Conservation (phyloP, 306 rosid species). For the Cucurbita pepo region DNA sequence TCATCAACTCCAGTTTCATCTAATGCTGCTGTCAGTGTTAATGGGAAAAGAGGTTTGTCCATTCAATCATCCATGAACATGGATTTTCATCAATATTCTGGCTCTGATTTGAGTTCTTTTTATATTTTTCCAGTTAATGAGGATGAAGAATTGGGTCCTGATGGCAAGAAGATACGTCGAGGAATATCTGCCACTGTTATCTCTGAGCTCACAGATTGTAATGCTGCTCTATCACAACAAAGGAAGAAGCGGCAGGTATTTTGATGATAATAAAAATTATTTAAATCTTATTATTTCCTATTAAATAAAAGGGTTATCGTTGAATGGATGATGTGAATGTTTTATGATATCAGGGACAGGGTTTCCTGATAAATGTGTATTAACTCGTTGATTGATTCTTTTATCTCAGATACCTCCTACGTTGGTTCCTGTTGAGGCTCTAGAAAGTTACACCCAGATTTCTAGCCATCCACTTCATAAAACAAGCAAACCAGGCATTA, state of each 20-base stretch:
- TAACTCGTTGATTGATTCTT: background rate
- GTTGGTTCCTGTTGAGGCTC: constrained; percentile 64
- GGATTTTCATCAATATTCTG: background rate
- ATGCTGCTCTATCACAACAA: constrained; percentile 77
- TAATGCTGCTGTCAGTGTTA: constrained; percentile 46
- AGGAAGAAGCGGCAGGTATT: constrained; percentile 79
- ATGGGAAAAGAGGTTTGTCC: constrained; percentile 65
- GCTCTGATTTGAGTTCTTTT: background rate
- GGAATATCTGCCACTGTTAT: constrained; percentile 54
- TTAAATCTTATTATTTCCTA: background rate
- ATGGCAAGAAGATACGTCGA: constrained; percentile 40
- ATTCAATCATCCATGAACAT: background rate
- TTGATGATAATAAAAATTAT: background rate
- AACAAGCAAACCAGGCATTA: constrained; percentile 89
- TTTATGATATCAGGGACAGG: background rate
- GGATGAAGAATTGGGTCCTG: constrained; percentile 54
- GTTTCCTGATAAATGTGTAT: background rate
- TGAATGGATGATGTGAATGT: background rate
- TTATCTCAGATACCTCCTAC: constrained; percentile 53
- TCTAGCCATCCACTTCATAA: constrained; percentile 96
- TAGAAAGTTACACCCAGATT: constrained; percentile 83
- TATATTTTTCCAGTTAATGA: constrained; percentile 26
- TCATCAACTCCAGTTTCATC: constrained; percentile 24
- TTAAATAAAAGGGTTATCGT: background rate
- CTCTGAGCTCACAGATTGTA: constrained; percentile 75